Percentiles rank a stretch among this genome's conserved stretches.
Evolutionary conservation across 2,329 filamentous ascomycete genomes (phyloP).

Genomic region (Sporothrix pseudoabietina): DNA sequence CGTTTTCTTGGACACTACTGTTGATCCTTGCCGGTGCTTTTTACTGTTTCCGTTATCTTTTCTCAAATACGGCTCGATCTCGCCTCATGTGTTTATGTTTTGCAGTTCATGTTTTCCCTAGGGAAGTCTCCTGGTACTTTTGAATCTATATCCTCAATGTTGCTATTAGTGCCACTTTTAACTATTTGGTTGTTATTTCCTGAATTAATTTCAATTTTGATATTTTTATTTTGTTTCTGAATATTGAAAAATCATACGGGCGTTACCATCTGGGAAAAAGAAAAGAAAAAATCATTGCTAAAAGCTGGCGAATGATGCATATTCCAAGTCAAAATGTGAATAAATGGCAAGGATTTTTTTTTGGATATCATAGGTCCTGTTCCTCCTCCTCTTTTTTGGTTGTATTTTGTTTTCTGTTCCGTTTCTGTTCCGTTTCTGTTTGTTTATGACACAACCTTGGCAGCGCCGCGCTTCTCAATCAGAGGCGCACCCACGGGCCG

Average conservation of each 20-base stretch:
- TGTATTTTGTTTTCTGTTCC: background rate
- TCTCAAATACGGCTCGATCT: background rate
- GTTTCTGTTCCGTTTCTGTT: background rate
- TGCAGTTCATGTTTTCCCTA: background rate
- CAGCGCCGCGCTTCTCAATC: constrained; percentile 32
- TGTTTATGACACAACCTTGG: background rate
- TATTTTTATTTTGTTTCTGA: background rate
- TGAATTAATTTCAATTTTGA: background rate
- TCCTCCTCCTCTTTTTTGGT: background rate
- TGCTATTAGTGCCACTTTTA: background rate
- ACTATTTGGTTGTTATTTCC: background rate
- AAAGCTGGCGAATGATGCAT: background rate
- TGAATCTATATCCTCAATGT: background rate
- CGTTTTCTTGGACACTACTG: background rate
- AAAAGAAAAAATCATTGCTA: background rate
- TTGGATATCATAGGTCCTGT: background rate
- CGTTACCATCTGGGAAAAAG: background rate
- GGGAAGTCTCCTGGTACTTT: background rate
- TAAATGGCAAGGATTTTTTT: background rate
- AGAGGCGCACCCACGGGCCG: constrained; percentile 59
- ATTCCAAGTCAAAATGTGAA: background rate
- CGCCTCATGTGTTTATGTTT: constrained; percentile 12
- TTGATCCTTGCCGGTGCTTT: constrained; percentile 7
- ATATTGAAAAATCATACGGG: background rate
- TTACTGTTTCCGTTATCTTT: background rate